A percentile compares a stretch with the other conserved stretches of the same genome.
Conservation (phyloP, 768 basidiomycete species). For the Dentipellis sp. region DNA sequence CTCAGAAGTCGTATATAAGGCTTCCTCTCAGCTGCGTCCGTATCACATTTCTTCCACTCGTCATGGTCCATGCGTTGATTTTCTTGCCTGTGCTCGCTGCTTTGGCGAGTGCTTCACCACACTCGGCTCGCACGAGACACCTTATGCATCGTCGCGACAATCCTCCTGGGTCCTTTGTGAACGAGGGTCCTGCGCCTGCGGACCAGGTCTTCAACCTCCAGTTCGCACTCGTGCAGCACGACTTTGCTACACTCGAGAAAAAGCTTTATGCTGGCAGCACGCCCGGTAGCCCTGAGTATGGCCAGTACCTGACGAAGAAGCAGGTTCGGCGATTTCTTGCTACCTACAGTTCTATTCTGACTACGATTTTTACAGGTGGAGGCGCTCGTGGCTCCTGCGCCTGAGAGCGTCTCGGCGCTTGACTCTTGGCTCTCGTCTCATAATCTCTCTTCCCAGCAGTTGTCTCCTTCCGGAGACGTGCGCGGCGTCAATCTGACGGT, state of each 20-base stretch:
- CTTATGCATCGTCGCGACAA: background rate
- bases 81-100: no score
- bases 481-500: constrained; percentile 12
- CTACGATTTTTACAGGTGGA: background rate
- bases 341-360: background rate
- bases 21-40: no score
- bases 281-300: background rate
- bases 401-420: constrained; percentile 1
- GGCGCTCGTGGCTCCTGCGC: constrained; percentile 4
- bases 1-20: no score
- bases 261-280: background rate
- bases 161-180: background rate
- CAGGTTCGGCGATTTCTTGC: background rate
- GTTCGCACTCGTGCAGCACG: background rate
- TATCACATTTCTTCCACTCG: no score
- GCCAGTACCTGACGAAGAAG: background rate
- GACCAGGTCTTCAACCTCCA: background rate
- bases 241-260: background rate
- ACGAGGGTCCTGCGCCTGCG: background rate
- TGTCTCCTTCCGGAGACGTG: constrained; percentile 20
- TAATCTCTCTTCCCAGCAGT: constrained; percentile 2
- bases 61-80: no score
- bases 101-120: no score
- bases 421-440: constrained; percentile 3
- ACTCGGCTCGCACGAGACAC: no score